Conservation (phyloP, 2,329 filamentous ascomycete genomes). For the Paecilomyces dactylethromorphus region DNA sequence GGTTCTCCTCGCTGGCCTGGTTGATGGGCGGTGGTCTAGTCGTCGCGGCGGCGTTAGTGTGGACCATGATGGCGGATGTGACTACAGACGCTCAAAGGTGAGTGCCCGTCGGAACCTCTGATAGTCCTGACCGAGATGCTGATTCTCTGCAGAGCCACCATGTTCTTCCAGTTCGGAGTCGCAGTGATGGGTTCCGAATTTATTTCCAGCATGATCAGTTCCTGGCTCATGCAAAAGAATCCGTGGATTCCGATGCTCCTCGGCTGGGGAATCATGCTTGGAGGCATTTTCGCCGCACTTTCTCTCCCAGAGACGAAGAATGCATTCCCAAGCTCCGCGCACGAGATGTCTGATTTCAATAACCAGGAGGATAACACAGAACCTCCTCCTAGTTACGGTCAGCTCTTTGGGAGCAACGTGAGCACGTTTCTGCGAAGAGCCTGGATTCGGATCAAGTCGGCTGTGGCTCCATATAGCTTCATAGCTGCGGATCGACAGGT, state of each 20-base stretch:
- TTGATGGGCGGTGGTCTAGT: constrained; percentile 43
- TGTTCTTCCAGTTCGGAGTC: constrained; percentile 36
- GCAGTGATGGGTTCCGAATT: constrained; percentile 35
- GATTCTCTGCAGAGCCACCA: constrained; percentile 21
- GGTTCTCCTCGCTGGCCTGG: constrained; percentile 41
- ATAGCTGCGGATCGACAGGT: constrained; percentile 34
- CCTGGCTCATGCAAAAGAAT: constrained; percentile 33
- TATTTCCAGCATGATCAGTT: constrained; percentile 30
- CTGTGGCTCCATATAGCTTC: constrained; percentile 32
- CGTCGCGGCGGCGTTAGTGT: constrained; percentile 40
- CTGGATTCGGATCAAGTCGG: constrained; percentile 10
- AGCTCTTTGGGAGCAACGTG: constrained; percentile 2
- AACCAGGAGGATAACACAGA: constrained; percentile 8
- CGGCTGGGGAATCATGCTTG: constrained; percentile 26
- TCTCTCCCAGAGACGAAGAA: constrained; percentile 35
- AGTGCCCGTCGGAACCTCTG: constrained; percentile 10
- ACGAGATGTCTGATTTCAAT: constrained; percentile 23
- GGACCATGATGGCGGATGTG: constrained; percentile 48
- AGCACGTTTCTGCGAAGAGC: constrained; percentile 3
- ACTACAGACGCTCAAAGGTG: constrained; percentile 39
- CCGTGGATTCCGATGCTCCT: constrained; percentile 35
- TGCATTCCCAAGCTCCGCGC: constrained; percentile 11
- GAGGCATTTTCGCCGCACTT: constrained; percentile 25
- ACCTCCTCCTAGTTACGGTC: not conserved
- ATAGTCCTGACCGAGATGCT: not conserved